Base-by-base conservation (phyloP, 192 early-diverging fungal genomes). In the Coemansia sp. region DNA sequence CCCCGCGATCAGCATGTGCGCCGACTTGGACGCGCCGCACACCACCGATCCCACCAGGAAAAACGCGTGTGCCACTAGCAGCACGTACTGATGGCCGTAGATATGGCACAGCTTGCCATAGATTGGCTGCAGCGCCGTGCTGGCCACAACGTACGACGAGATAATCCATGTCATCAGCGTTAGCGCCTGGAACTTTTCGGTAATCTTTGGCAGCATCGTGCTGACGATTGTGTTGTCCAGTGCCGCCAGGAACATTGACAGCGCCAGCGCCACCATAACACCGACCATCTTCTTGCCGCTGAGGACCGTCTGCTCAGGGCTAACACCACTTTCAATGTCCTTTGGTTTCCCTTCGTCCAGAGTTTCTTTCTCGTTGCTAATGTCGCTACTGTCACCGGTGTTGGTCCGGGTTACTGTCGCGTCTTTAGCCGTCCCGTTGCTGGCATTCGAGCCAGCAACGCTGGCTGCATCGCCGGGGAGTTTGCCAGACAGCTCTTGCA, bases 21-120 rank as follows among this genome's bases (percentile, higher is more conserved):
- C 86, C 14, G 69, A 85, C 0, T 56, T 81, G 0, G 87, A 81
- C 33, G 75, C 78, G 42, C 81, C 83, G 57, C 80, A 72, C n/a
- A 77, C 28, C 61, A 84, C 72, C 44, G 81, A 84, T 21, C 82
- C 82, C n/a, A 77, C 46, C 7, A 83, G 65, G 42, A 85, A 85
- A 23, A 88, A 57, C 8, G 68, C 57, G 35, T 78, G 64, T 16
- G 83, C 81, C 33, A 82, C 71, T 0, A 89, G 54, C 48, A 88
- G 53, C 12, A 84, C 77, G 7, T 63, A 56, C 58, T 83, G 80
- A 47, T 86, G 84, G 19, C 89, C 95, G 81, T 91, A 94, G 42
- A 93, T 89, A 58, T 95, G 89, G 32, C 89, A 85, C 14, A 91
- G 67, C 62, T 86, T 87, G 45, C 89, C 89, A 78, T 90, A 94